Conservation (phyloP, 148 eudicot genomes). For the Nepenthes gracilis region DNA sequence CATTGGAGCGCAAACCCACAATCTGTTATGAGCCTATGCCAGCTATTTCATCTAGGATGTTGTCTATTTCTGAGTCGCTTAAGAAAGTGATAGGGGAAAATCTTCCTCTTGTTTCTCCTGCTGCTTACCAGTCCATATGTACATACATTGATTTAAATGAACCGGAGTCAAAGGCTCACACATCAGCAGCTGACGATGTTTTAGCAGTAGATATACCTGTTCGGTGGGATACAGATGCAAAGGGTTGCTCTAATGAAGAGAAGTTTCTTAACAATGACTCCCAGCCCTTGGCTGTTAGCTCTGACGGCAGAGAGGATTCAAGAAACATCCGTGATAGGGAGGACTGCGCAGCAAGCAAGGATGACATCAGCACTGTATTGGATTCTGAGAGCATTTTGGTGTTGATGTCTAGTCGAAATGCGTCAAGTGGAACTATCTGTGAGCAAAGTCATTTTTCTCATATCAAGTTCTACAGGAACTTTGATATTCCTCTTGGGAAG, state of each 20-base stretch:
- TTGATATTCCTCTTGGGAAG: constrained; percentile 79
- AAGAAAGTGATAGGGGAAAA: constrained; percentile 35
- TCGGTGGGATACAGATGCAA: constrained; percentile 19
- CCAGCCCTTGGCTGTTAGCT: constrained; percentile 5
- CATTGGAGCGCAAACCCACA: constrained; percentile 15
- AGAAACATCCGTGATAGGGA: constrained; percentile 25
- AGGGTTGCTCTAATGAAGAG: constrained; percentile 23
- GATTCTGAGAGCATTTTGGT: constrained; percentile 93
- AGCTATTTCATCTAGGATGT: constrained; percentile 28
- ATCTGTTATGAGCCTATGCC: constrained; percentile 30
- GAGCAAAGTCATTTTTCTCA: constrained; percentile 86
- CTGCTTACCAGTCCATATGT: constrained; percentile 25
- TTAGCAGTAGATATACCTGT: constrained; percentile 17
- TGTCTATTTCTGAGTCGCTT: constrained; percentile 32
- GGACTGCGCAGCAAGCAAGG: constrained; percentile 33
- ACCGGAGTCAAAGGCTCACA: constrained; percentile 17
- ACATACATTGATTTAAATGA: constrained; percentile 22
- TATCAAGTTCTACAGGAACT: constrained; percentile 84
- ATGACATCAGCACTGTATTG: constrained; percentile 48
- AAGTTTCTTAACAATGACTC: constrained; percentile 15
- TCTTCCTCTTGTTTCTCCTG: constrained; percentile 30
- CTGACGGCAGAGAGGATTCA: constrained; percentile 13
- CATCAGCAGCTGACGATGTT: constrained; percentile 14
- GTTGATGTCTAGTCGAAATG: constrained; percentile 72
- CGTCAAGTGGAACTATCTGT: constrained; percentile 58